Conservation (phyloP, 2,329 filamentous ascomycete species). For the Verticillium nubilum region DNA sequence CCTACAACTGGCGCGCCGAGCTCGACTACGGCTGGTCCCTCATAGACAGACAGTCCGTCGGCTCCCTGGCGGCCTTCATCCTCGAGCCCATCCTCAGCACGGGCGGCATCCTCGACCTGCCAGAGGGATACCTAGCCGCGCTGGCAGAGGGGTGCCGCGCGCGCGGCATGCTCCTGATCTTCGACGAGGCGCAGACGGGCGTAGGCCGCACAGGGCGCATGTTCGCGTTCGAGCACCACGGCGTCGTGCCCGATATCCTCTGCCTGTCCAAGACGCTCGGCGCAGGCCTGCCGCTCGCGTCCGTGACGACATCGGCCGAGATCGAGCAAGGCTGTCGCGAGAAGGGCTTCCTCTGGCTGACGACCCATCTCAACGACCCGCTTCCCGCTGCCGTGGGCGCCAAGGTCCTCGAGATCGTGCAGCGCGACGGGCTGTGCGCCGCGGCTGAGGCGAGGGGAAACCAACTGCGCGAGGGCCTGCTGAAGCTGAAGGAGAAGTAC, state of each 20-base stretch:
- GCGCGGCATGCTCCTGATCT: slow-evolving; percentile 51
- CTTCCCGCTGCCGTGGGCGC: slow-evolving; percentile 46
- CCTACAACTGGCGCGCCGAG: slow-evolving; percentile 61
- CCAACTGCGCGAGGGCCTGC: slow-evolving; percentile 35
- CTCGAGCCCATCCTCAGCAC: slow-evolving; percentile 54
- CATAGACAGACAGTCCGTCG: slow-evolving; percentile 51
- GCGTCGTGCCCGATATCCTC: slow-evolving; percentile 41
- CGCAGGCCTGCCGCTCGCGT: slow-evolving; percentile 43
- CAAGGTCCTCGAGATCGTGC: slow-evolving; percentile 49
- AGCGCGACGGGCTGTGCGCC: slow-evolving; percentile 37
- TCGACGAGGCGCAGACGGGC: slow-evolving; percentile 57
- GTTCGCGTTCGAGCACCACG: slow-evolving; percentile 48
- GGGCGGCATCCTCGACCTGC: slow-evolving; percentile 51
- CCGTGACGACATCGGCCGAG: slow-evolving; percentile 40
- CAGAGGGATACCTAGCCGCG: slow-evolving; percentile 47
- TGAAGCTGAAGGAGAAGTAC: slow-evolving; percentile 39
- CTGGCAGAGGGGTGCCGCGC: slow-evolving; percentile 46
- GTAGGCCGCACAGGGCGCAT: slow-evolving; percentile 51
- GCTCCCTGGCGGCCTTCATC: slow-evolving; percentile 58
- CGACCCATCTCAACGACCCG: slow-evolving; percentile 51
- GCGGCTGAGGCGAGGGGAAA: slow-evolving; percentile 33
- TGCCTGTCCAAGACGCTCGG: slow-evolving; percentile 50
- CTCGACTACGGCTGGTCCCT: slow-evolving; percentile 58
- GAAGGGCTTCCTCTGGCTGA: slow-evolving; percentile 41
- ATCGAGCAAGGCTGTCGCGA: slow-evolving; percentile 41